A percentile compares a stretch with the other conserved stretches of the same genome.
These are phyloP conservation scores for Pythium oligandrum DNA, from an alignment of 352 stramenopile genomes.

Conservation along the genomic window DNA sequence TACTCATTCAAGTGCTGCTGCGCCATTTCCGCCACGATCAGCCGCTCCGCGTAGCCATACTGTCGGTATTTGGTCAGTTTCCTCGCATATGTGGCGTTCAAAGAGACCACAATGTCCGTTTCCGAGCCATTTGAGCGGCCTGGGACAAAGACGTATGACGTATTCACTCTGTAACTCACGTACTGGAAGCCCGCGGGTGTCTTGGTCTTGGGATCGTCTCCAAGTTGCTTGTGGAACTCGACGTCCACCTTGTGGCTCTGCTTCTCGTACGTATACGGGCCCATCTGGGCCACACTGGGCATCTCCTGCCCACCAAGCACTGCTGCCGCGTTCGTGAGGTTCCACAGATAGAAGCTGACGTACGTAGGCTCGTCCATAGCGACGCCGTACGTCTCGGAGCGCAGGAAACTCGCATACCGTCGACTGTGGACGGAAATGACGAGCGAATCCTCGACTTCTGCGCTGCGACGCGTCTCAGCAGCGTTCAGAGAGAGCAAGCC, in stretches of 20 bases:
- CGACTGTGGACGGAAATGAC: constrained; percentile 1
- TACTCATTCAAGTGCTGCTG: constrained; percentile 45
- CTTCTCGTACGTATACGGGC: constrained; percentile 70
- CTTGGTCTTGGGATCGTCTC: not conserved
- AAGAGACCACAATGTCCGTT: constrained; percentile 39
- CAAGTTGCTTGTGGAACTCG: constrained; percentile 15
- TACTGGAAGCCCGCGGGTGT: constrained; percentile 18
- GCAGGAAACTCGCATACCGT: constrained; percentile 11
- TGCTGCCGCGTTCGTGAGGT: constrained; percentile 51
- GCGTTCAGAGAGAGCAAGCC: constrained; percentile 23
- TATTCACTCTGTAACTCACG: constrained; percentile 48
- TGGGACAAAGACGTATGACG: constrained; percentile 36
- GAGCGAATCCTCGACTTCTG: constrained; percentile 3
- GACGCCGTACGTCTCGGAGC: constrained; percentile 28
- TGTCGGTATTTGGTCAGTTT: constrained; percentile 38
- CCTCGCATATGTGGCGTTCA: constrained; percentile 60
- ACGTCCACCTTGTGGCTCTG: constrained; percentile 53
- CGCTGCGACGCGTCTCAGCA: constrained; percentile 3
- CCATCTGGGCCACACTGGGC: constrained; percentile 42
- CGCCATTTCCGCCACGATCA: constrained; percentile 56
- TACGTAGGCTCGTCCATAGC: constrained; percentile 48
- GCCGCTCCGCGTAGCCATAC: constrained; percentile 44
- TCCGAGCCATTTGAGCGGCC: constrained; percentile 63
- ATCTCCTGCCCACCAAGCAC: constrained; percentile 25
- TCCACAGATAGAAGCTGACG: constrained; percentile 67